phyloP scores from a whole-genome alignment of 2,329 filamentous ascomycete genomes.

The Pestalotiopsis sp. region DNA sequence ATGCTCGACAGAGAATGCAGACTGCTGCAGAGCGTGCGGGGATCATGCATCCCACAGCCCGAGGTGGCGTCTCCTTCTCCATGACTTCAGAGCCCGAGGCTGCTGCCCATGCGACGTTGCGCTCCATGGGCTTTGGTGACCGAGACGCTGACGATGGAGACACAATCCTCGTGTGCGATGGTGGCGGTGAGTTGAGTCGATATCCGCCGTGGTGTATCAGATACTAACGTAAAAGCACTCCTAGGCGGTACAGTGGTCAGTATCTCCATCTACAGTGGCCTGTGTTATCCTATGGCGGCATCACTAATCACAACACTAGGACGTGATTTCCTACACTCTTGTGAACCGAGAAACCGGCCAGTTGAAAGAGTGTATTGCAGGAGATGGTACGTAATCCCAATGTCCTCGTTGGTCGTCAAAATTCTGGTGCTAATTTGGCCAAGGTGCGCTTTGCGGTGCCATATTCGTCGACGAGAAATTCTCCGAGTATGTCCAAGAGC shows the following conservation, averaged over 20 bases:
- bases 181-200: not conserved
- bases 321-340: constrained; percentile 5
- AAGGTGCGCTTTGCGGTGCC: not conserved
- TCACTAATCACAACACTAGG: not conserved
- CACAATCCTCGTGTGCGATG: not conserved
- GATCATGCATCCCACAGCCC: not conserved
- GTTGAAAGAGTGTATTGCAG: not conserved
- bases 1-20: not conserved
- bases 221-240: not conserved
- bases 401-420: not conserved
- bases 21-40: not conserved
- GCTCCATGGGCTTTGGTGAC: not conserved
- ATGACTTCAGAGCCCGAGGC: constrained; percentile 1
- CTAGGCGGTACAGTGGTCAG: constrained; percentile 1
- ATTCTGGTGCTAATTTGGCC: not conserved
- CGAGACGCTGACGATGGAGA: not conserved
- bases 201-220: not conserved
- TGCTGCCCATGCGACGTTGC: not conserved
- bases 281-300: not conserved
- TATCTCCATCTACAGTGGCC: not conserved
- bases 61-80: not conserved
- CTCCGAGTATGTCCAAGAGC: not conserved
- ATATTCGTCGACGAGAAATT: not conserved
- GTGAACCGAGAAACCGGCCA: not conserved
- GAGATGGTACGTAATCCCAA: constrained; percentile 1